These are phyloP conservation scores for Cantharellus anzutake DNA, from an alignment of 768 basidiomycete species.

Conservation along the genomic window DNA sequence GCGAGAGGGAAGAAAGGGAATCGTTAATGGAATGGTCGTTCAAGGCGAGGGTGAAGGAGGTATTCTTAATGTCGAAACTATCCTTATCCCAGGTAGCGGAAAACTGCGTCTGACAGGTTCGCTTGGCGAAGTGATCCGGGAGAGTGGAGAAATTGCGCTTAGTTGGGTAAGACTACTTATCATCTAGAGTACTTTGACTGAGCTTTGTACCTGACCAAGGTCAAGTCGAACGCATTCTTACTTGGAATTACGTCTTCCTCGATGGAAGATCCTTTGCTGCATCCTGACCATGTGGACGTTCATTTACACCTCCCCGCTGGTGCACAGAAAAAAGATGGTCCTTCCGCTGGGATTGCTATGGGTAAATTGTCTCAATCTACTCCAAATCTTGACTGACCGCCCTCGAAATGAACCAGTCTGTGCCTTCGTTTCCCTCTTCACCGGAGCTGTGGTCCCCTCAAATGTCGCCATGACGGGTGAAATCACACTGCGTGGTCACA, in stretches of 20 bases:
- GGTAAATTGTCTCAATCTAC: constrained; percentile 23
- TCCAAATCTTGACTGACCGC: too few species aligned
- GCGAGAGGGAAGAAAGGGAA: constrained; percentile 48
- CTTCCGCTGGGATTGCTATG: constrained; percentile 77
- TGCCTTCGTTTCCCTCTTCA: constrained; percentile 72
- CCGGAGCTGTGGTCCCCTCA: constrained; percentile 50
- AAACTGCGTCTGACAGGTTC: constrained; percentile 62
- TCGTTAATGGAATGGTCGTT: constrained; percentile 78
- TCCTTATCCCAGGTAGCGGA: constrained; percentile 56
- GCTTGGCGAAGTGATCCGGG: constrained; percentile 74
- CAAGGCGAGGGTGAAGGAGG: constrained; percentile 77
- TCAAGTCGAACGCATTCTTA: constrained; percentile 61
- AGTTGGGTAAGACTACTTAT: constrained; percentile 52
- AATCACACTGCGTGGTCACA: constrained; percentile 68
- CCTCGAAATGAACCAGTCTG: constrained; percentile 26
- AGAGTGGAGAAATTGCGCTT: constrained; percentile 75
- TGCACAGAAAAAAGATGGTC: constrained; percentile 86
- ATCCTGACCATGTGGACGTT: constrained; percentile 55
- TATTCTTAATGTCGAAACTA: constrained; percentile 70
- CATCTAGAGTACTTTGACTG: not conserved
- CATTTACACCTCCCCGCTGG: constrained; percentile 82
- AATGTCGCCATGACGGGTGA: constrained; percentile 84
- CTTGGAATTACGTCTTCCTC: constrained; percentile 53
- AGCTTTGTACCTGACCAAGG: constrained; percentile 7
- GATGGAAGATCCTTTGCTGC: constrained; percentile 54